Evolutionary conservation across 1,139 yeast species (phyloP).

Genomic region (Yamadazyma friedrichii): DNA sequence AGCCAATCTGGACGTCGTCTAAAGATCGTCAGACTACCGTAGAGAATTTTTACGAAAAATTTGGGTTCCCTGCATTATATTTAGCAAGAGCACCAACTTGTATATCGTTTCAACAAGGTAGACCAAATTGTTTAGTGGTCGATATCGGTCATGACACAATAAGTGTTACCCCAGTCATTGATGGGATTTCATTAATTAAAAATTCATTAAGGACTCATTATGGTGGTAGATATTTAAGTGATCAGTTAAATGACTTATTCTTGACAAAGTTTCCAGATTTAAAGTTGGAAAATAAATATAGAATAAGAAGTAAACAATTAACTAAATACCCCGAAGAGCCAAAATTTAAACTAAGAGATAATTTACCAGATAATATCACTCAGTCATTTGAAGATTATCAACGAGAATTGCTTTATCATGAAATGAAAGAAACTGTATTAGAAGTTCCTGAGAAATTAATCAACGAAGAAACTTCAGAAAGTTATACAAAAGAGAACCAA

Average conservation of each 20-base stretch:
- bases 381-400: constrained; percentile 39
- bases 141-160: constrained; percentile 86
- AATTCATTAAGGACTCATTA: constrained; percentile 68
- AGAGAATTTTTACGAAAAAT: constrained; percentile 71
- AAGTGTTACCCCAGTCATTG: constrained; percentile 89
- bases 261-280: constrained; percentile 20
- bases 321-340: constrained; percentile 35
- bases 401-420: constrained; percentile 43
- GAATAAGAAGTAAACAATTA: constrained; percentile 34
- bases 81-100: constrained; percentile 86
- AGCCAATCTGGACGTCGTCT: constrained; percentile 80
- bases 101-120: constrained; percentile 88
- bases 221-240: constrained; percentile 58
- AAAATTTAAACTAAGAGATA: constrained; percentile 25
- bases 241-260: constrained; percentile 33
- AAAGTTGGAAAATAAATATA: constrained; percentile 19
- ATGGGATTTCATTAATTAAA: constrained; percentile 81
- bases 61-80: constrained; percentile 83
- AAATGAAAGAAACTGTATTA: constrained; percentile 64
- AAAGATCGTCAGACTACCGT: constrained; percentile 69
- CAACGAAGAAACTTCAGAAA: constrained; percentile 22
- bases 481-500: constrained; percentile 30
- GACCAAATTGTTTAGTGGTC: constrained; percentile 90
- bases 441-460: constrained; percentile 51
- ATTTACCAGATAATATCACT: constrained; percentile 34